Base-by-base conservation (phyloP, 768 basidiomycete genomes). In the Podaxis sp. region DNA sequence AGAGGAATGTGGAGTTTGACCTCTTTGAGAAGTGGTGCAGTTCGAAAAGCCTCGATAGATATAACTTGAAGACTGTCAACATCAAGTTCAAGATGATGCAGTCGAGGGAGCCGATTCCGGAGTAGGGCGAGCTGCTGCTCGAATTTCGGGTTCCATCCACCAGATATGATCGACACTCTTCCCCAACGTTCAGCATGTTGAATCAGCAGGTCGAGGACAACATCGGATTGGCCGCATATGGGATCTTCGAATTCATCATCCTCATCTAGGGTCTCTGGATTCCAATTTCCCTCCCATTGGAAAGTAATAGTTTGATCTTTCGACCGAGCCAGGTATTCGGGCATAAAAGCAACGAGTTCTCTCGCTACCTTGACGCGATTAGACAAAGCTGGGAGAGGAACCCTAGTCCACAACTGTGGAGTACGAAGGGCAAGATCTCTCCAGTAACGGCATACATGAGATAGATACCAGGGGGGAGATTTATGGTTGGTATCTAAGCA, bases 361-460 rank as follows among this genome's bases (percentile, higher is more conserved):
- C 29, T 25, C 13, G 57, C 57, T 19, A 58, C 70, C 6, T 52
- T 52, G 36, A 67, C 41, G 4, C 58, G 61, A 33, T 37, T 13
- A 47, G 65, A 52, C 63, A 73, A 25, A 69, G 66, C 37, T 70
- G 69, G 55, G 57, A 65, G 13, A 67, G 50, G 24, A 24, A 81
- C 72, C 22, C 70, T 72, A 38, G 62, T 75, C 82, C 82, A 83
- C 4, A 83, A 70, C 6, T 67, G 55, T 1, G 79, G 75, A 3
- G 72, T 76, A 15, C 65, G 63, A 25, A 79, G 61, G 1, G 77
- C 78, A n/a, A 76, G 65, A 2, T 66, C 68, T 55, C 81, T 73
- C 79, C 80, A 82, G 53, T 68, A 69, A 12, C 61, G 61, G 17
- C 74, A 81, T 49, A 83, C 79, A 61, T 82, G 80, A 38, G 76